Evolutionary conservation across 305 asterid genomes (phyloP).

Genomic region (Withania somnifera): DNA sequence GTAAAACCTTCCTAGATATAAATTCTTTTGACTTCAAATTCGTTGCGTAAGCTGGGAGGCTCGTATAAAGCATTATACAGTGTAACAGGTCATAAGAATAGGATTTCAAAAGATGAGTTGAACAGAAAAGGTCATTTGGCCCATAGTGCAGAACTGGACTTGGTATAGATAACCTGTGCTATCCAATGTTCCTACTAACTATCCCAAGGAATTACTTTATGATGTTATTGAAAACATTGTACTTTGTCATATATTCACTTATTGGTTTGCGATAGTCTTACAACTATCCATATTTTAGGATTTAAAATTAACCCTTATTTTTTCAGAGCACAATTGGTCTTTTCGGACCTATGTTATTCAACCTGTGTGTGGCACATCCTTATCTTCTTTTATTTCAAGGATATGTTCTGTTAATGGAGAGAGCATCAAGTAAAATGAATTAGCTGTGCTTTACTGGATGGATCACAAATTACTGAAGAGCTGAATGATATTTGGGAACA

Average conservation of each 20-base stretch:
- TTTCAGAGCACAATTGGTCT: not conserved
- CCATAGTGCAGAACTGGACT: not conserved
- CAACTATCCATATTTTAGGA: too few species aligned
- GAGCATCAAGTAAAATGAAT: not conserved
- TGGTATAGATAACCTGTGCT: not conserved
- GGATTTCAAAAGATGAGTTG: not conserved
- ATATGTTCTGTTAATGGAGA: not conserved
- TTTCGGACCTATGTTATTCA: not conserved
- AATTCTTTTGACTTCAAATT: not conserved
- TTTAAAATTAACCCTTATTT: not conserved
- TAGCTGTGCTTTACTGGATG: not conserved
- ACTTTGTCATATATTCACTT: too few species aligned
- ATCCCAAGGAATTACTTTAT: not conserved
- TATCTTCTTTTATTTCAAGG: not conserved
- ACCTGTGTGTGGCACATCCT: not conserved
- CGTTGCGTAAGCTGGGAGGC: not conserved
- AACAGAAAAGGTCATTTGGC: not conserved
- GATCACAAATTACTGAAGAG: not conserved
- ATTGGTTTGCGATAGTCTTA: too few species aligned
- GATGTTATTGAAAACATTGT: not conserved
- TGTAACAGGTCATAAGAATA: not conserved
- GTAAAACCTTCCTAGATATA: not conserved
- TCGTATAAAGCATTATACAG: not conserved
- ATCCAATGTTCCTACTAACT: not conserved
- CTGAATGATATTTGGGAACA: not conserved